Evolutionary conservation across 1,139 yeast species (phyloP), one percentile per base, ranked within the genome.

Genomic region (Lodderomyces elongisporus): DNA sequence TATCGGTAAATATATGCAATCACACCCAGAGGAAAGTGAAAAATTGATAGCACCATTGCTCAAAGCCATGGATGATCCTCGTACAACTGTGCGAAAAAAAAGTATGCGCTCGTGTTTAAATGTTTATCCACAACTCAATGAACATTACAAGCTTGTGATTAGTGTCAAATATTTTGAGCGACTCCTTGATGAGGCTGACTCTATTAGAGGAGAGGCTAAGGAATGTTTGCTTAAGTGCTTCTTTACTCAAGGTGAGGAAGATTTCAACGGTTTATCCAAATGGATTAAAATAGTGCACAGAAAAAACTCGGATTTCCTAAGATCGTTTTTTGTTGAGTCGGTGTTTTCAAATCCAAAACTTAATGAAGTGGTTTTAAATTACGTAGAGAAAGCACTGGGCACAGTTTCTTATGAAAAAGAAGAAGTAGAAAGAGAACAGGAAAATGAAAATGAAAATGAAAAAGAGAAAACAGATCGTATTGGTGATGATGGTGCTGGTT

Each of bases 151-250:
- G 41, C 54, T 64, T 0, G 62, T 55, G 30, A 69, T 81, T 3
- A 58, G 77, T 2, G 68, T 70, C 10, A 69, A 65, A 32, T 53
- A 85, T 4, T 52, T 85, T 6, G 56, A 60, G 38, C 62, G 82
- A 37, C 42, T 78, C 2, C 80, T 79, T 28, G 95, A 85, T 48
- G 91, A 81, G 44, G 95, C 85, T 43, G 79, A 75, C 29, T 43
- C 60, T 1, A 65, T 84, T 2, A 58, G 68, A 14, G 74, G 70
- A 1, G 50, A 64, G 12, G 70, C 82, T 0, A 62, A 58, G 28
- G 39, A 48, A 1, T 52, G 58, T 5, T n/a, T 24, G 8, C 7
- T 24, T 6, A 6, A 24, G 12, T n/a, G 6, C 36, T 3, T 26
- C 31, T 22, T 27, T 36, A 26, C 26, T 9, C 7, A 27, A 14